A percentile compares a stretch with the other conserved stretches of the same genome.
Conservation (phyloP, 169 alveolate species). For the Cyclospora cayetanensis region DNA sequence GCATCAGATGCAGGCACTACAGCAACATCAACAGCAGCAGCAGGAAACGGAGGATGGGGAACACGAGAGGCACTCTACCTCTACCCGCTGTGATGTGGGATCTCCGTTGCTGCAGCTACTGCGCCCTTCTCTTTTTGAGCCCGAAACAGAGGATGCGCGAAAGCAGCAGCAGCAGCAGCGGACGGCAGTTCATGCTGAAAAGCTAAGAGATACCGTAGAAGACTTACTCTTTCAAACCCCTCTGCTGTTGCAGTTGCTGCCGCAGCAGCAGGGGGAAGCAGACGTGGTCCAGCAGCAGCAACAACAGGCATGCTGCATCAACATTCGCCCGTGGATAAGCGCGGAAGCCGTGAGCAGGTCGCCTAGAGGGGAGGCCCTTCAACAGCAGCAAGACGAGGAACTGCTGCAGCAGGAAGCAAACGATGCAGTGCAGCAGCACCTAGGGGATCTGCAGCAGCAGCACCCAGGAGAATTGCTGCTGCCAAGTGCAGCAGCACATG, state of each 20-base stretch:
- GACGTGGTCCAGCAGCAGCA: not conserved
- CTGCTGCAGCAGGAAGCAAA: conserved; percentile 18
- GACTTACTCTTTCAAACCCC: not conserved
- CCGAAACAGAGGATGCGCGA: not conserved
- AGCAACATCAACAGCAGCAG: not conserved
- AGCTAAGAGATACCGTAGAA: not conserved
- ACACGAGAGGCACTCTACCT: not conserved
- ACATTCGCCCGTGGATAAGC: not conserved
- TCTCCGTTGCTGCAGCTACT: not conserved
- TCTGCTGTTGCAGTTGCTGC: not conserved
- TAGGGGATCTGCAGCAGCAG: conserved; percentile 14
- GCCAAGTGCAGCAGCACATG: conserved; percentile 13
- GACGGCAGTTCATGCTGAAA: not conserved
- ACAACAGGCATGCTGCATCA: not conserved
- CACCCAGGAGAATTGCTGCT: not conserved
- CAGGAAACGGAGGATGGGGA: not conserved
- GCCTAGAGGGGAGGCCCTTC: not conserved
- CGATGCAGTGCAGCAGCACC: conserved; percentile 13
- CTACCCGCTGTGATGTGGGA: not conserved
- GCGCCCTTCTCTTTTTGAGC: not conserved
- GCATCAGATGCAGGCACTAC: not conserved
- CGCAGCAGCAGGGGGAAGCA: not conserved
- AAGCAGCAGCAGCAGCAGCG: not conserved
- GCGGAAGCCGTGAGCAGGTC: not conserved
- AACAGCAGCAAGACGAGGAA: not conserved